A percentile compares a stretch with the other conserved stretches of the same genome.
These are phyloP conservation scores for Aureobasidium sp. DNA, from an alignment of 2,329 filamentous ascomycete genomes.

Conservation along the genomic window DNA sequence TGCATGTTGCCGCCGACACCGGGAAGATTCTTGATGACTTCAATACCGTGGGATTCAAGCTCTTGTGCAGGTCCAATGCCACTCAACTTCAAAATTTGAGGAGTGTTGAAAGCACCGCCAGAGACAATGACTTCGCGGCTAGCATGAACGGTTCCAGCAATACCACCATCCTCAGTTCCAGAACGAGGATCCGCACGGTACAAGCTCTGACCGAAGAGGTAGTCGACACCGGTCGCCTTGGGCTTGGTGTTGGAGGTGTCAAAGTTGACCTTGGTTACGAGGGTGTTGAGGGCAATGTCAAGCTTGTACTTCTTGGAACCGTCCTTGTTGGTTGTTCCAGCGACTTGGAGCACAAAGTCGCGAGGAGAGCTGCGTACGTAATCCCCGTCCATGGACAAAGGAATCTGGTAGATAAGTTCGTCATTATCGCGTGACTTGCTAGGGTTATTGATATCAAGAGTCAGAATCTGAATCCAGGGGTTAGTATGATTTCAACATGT, in stretches of 20 bases:
- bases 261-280: conserved; percentile 73
- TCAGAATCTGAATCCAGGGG: conserved; percentile 37
- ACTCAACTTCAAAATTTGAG: conserved; percentile 70
- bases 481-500: not conserved
- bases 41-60: conserved; percentile 60
- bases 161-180: conserved; percentile 35
- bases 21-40: conserved; percentile 60
- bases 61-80: conserved; percentile 66
- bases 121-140: conserved; percentile 52
- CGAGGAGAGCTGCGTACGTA: conserved; percentile 59
- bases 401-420: conserved; percentile 64
- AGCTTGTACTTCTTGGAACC: conserved; percentile 63
- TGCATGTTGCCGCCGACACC: conserved; percentile 72
- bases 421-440: conserved; percentile 49
- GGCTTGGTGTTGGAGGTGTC: conserved; percentile 66
- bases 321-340: conserved; percentile 54
- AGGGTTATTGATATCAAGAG: conserved; percentile 47
- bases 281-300: conserved; percentile 64
- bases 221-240: conserved; percentile 50
- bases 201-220: conserved; percentile 43
- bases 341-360: conserved; percentile 59
- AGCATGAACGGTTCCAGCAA: conserved; percentile 45
- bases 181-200: conserved; percentile 44
- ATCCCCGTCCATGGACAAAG: conserved; percentile 53
- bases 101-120: conserved; percentile 67